Evolutionary conservation across 2,329 filamentous ascomycete species (phyloP), one percentile per base, ranked within the genome.

Genomic region (Tolypocladium amazonense): DNA sequence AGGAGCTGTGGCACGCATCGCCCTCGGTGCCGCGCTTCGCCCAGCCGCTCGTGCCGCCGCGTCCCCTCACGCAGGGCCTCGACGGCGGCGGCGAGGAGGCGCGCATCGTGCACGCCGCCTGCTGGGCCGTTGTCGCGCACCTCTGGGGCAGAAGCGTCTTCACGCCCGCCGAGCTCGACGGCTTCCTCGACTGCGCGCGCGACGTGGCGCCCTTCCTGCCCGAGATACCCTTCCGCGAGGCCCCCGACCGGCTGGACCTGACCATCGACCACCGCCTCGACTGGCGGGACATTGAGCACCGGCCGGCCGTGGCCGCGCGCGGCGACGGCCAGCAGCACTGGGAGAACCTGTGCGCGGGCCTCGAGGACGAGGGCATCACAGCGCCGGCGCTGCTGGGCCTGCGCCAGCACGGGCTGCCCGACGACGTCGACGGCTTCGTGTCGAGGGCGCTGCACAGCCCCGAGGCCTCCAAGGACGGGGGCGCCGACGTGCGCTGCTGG

Each of bases 211-310:
- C 58, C 18, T 62, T 62, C 33, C 30, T 62, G 37, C 60, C 60
- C 9, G 53, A 41, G 18, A 62, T 62, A 4, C 38, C 43, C 33
- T 62, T 62, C 56, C 50, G 58, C 25, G 60, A 62, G 33, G 39
- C 60, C 4, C 60, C 60, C 6, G 60, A 58, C 25, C 56, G 59
- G 27, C 37, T 62, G 33, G 60, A 62, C 39, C 35, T 56, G 30
- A 60, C 59, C 38, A 60, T 62, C 38, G 61, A 59, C 47, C 59
- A 62, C 38, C 53, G 53, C n/a, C 39, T 62, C 15, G 59, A 56
- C 30, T 18, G 38, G 30, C 37, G 54, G 18, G 59, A 62, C 33
- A 54, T 62, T 3, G 61, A 62, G 30, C 33, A 58, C 45, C 18
- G 37, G 20, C 53, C 57, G 38, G 38, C 14, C n/a, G 56, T 3